Evolutionary conservation across 805 yeast species (phyloP).

Genomic region (Yarrowia osloensis): DNA sequence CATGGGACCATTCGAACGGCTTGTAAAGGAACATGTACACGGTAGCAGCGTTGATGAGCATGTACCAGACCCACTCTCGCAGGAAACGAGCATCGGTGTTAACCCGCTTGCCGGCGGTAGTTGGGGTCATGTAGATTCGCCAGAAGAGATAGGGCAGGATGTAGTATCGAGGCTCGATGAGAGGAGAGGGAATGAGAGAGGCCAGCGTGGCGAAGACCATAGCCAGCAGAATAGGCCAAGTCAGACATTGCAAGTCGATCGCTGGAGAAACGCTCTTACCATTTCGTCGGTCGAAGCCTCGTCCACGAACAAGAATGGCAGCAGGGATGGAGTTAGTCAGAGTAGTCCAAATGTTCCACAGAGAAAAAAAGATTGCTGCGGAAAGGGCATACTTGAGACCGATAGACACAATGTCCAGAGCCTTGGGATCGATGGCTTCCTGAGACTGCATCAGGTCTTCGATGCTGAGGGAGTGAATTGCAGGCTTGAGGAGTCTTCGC

Average conservation of each 20-base stretch:
- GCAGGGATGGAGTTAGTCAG: constrained; percentile 34
- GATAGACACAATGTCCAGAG: constrained; percentile 50
- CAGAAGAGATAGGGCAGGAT: constrained; percentile 78
- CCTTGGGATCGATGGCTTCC: constrained; percentile 44
- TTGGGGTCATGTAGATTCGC: constrained; percentile 46
- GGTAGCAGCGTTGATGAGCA: constrained; percentile 55
- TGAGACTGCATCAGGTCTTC: constrained; percentile 2
- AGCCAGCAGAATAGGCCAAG: constrained; percentile 30
- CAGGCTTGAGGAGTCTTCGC: constrained; percentile 59
- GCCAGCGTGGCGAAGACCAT: constrained; percentile 48
- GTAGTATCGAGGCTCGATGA: constrained; percentile 92
- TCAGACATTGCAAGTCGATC: constrained; percentile 13
- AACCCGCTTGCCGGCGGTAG: constrained; percentile 47
- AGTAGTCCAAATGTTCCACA: constrained; percentile 43
- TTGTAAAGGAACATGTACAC: constrained; percentile 58
- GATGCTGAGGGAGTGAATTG: constrained; percentile 22
- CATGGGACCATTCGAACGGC: constrained; percentile 69
- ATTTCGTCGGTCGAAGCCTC: constrained; percentile 9
- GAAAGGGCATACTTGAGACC: constrained; percentile 24
- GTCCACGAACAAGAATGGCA: constrained; percentile 1
- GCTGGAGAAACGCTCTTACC: constrained; percentile 17
- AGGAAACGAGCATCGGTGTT: constrained; percentile 44
- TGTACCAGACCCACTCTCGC: constrained; percentile 65
- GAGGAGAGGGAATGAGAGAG: constrained; percentile 77
- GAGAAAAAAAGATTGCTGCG: constrained; percentile 42